Evolutionary conservation across 164 flowering plant genomes (phyloP).

Genomic region (Liriodendron chinense): DNA sequence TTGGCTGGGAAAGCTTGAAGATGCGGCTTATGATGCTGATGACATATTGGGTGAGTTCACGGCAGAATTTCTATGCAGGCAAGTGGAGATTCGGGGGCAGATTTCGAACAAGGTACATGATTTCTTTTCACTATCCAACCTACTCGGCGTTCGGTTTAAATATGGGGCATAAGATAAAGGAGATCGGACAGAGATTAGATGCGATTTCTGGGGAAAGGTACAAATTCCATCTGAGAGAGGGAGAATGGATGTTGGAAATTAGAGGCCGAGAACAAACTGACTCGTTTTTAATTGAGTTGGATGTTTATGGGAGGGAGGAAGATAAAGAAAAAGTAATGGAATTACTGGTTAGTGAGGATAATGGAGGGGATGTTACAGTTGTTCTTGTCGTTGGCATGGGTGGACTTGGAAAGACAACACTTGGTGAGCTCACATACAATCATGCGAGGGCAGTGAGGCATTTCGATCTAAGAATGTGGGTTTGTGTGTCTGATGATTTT

Average conservation of each 20-base stretch:
- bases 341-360: no score
- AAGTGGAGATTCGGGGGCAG: background rate
- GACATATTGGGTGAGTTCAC: conserved; percentile 6
- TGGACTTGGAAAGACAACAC: conserved; percentile 8
- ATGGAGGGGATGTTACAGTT: background rate
- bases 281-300: background rate
- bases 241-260: no score
- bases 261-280: background rate
- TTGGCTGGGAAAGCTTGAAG: conserved; percentile 10
- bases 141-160: no score
- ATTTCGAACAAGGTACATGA: background rate
- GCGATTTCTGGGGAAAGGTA: background rate
- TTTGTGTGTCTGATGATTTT: conserved; percentile 10
- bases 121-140: background rate
- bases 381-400: conserved; percentile 6
- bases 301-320: conserved; percentile 8
- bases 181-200: no score
- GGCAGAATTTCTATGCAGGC: background rate
- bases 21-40: conserved; percentile 12
- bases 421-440: conserved; percentile 3
- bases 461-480: conserved; percentile 5
- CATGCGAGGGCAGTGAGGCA: background rate
- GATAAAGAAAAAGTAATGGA: conserved; percentile 3
- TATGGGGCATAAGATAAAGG: conserved; percentile 5
- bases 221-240: conserved; percentile 3